Conservation (phyloP, 2,329 filamentous ascomycete species). For the Pseudohalonectria lignicola region DNA sequence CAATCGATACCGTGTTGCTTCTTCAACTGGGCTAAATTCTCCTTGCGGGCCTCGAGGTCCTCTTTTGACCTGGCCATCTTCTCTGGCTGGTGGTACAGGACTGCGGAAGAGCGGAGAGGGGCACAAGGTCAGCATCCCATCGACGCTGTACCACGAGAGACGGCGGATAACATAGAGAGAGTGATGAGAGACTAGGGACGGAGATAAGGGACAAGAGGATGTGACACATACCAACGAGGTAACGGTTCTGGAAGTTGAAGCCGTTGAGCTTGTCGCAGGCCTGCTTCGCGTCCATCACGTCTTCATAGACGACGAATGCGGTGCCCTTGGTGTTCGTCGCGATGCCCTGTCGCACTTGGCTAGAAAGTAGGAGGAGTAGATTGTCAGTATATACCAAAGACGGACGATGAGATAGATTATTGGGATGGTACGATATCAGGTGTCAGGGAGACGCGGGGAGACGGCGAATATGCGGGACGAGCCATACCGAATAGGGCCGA, state of each 20-base stretch:
- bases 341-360: slow-evolving; percentile 97
- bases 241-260: slow-evolving; percentile 99
- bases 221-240: slow-evolving; percentile 89
- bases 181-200: too few species aligned
- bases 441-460: neutral
- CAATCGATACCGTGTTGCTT: slow-evolving; percentile 97
- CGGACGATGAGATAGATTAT: too few species aligned
- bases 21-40: slow-evolving; percentile 97
- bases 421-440: neutral
- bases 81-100: slow-evolving; percentile 54
- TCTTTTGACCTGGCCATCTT: slow-evolving; percentile 75
- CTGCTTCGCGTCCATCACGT: slow-evolving; percentile 97
- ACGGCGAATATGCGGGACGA: neutral
- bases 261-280: slow-evolving; percentile 99
- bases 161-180: too few species aligned
- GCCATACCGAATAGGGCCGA: slow-evolving; percentile 84
- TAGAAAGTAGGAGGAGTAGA: slow-evolving; percentile 25
- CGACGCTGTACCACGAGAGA: too few species aligned
- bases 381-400: neutral
- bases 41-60: slow-evolving; percentile 85
- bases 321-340: slow-evolving; percentile 96
- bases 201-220: neutral
- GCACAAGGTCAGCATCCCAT: too few species aligned
- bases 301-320: slow-evolving; percentile 98
- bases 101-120: too few species aligned